Evolutionary conservation across 768 basidiomycete species (phyloP), one percentile per base, ranked within the genome.

Genomic region (Kwoniella bestiolae): DNA sequence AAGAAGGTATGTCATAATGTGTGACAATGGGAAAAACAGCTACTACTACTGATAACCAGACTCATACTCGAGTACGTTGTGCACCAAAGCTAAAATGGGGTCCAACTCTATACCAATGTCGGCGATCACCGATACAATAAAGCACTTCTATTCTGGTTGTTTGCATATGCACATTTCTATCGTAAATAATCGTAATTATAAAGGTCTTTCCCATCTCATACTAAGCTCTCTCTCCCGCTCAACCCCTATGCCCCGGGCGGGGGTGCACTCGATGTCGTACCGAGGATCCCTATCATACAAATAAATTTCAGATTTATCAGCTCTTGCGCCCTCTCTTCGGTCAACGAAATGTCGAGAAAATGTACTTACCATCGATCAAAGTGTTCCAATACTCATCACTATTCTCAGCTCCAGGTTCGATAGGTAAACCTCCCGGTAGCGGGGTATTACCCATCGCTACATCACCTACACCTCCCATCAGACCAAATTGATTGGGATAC

Each of bases 301-400:
- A n/a, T n/a, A n/a, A n/a, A n/a, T n/a, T n/a, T n/a, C n/a, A n/a
- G n/a, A 16, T 3, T 18, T 28, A 53, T 18, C 3, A 53, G 29
- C 23, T 23, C n/a, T 49, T 26, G n/a, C n/a, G n/a, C n/a, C n/a
- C 46, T 21, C 46, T 53, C n/a, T 6, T 12, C 25, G 2, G 29
- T 11, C 2, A 28, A 21, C 12, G 14, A 9, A 16, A 11, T 29
- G 31, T 5, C 32, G 25, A 58, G 16, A 23, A 18, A 9, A 32
- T 7, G 35, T 12, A 74, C 79, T 67, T 31, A 80, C 79, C 79
- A 69, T 80, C 79, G 58, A 80, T 80, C 62, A 80, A 56, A 0
- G 78, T 68, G 63, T 80, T 78, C 79, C 79, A 80, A 52, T 80
- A 80, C 45, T 75, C 74, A 59, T 79, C 79, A 59, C 76, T 74